A percentile compares a stretch with the other conserved stretches of the same genome.
These are phyloP conservation scores for Leccinum fibrillosum DNA, from an alignment of 768 basidiomycete species.

Conservation along the genomic window DNA sequence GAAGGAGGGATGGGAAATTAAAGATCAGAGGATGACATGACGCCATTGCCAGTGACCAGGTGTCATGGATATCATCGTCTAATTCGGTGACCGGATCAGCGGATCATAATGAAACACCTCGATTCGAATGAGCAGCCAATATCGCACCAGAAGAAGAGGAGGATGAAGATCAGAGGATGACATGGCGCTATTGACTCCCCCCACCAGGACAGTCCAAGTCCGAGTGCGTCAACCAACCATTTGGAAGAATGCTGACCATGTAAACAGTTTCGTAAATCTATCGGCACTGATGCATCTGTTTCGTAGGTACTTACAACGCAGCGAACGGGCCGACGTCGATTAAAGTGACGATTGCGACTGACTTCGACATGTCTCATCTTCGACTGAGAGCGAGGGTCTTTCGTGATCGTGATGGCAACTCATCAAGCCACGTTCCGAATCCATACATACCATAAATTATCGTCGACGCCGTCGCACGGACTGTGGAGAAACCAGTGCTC, in stretches of 20 bases:
- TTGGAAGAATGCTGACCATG: neutral
- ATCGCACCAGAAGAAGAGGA: neutral
- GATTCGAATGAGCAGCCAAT: neutral
- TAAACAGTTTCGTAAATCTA: neutral
- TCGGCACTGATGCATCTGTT: neutral
- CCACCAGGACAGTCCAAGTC: neutral
- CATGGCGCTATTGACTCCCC: neutral
- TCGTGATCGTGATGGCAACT: neutral
- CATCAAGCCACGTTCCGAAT: neutral
- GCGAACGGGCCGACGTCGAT: neutral
- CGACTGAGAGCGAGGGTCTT: neutral
- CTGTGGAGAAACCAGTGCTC: no score
- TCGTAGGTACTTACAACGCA: neutral
- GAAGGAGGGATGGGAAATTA: neutral
- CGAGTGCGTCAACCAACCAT: neutral
- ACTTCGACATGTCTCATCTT: neutral
- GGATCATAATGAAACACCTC: no score
- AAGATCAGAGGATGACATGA: neutral
- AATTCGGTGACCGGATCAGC: no score
- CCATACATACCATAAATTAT: no score
- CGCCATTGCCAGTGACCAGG: neutral
- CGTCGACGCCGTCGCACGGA: no score
- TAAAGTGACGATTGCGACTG: neutral
- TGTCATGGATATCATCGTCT: neutral
- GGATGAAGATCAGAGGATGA: neutral